Conservation (phyloP, 164 flowering plant species). For the Magnolia kwangsiensis region DNA sequence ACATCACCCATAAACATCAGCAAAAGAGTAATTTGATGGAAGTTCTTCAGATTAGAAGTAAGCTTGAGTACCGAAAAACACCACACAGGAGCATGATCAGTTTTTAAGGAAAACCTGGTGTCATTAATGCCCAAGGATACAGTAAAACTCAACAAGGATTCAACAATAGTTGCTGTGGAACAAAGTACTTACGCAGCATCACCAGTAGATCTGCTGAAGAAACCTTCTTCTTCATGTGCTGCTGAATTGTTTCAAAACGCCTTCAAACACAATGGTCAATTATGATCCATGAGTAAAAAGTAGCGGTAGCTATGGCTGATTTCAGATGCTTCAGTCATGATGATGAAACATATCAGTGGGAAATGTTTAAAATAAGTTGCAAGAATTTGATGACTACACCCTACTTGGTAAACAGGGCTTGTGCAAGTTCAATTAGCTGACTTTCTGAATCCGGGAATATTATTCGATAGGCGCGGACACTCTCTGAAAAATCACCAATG, state of each 20-base stretch:
- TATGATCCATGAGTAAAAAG: neutral
- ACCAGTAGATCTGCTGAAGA: slow-evolving; percentile 46
- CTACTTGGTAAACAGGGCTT: slow-evolving; percentile 56
- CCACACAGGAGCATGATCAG: neutral
- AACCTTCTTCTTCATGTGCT: slow-evolving; percentile 43
- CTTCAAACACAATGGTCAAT: slow-evolving; percentile 30
- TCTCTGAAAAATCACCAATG: slow-evolving; percentile 71
- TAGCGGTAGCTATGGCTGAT: neutral
- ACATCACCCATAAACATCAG: neutral
- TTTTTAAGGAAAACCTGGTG: neutral
- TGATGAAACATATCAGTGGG: neutral
- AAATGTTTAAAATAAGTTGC: neutral
- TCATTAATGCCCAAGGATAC: neutral
- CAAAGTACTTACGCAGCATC: slow-evolving; percentile 60
- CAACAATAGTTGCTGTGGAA: neutral
- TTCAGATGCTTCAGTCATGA: neutral
- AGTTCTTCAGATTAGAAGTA: neutral
- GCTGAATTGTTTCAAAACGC: slow-evolving; percentile 62
- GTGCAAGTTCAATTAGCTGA: slow-evolving; percentile 61
- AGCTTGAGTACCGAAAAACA: neutral
- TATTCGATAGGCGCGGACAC: slow-evolving; percentile 77
- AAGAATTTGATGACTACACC: neutral
- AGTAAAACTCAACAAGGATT: neutral
- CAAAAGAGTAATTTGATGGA: neutral
- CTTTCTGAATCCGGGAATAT: slow-evolving; percentile 86